Evolutionary conservation across 176 grass and related monocot genomes (phyloP).

Genomic region (Avena sativa): DNA sequence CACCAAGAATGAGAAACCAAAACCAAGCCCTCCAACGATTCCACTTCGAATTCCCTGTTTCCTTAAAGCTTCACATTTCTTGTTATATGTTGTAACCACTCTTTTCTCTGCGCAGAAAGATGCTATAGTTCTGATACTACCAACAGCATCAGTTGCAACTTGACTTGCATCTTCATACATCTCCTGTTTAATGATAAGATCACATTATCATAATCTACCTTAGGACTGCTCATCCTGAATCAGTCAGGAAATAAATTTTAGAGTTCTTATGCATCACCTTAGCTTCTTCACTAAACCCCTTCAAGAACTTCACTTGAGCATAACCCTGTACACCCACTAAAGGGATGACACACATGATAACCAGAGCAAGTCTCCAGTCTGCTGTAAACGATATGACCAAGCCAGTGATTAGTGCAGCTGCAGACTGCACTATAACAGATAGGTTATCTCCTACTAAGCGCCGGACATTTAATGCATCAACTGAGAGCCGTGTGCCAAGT

Average conservation of each 20-base stretch:
- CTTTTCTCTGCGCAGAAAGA: constrained; percentile 64
- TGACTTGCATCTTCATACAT: constrained; percentile 72
- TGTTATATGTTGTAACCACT: constrained; percentile 51
- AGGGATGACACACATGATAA: constrained; percentile 74
- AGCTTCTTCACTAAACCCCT: constrained; percentile 70
- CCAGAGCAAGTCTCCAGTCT: constrained; percentile 78
- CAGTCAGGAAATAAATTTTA: constrained; percentile 1
- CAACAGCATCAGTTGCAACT: constrained; percentile 62
- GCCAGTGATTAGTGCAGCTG: constrained; percentile 60
- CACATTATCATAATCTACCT: not conserved
- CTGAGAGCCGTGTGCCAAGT: constrained; percentile 84
- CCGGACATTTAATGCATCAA: constrained; percentile 84
- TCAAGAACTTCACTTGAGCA: constrained; percentile 71
- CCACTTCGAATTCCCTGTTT: constrained; percentile 63
- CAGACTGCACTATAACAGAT: constrained; percentile 68
- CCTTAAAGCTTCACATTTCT: constrained; percentile 56
- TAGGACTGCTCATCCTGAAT: not conserved
- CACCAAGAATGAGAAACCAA: constrained; percentile 55
- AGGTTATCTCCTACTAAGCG: constrained; percentile 78
- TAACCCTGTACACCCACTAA: constrained; percentile 67
- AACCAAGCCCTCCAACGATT: constrained; percentile 58
- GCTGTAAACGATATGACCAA: constrained; percentile 68
- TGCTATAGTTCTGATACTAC: constrained; percentile 69
- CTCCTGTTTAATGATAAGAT: constrained; percentile 35
- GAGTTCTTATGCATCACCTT: constrained; percentile 51